These are phyloP conservation scores for Pseudogymnoascus sp. DNA, from an alignment of 2,329 filamentous ascomycete genomes.

Conservation along the genomic window DNA sequence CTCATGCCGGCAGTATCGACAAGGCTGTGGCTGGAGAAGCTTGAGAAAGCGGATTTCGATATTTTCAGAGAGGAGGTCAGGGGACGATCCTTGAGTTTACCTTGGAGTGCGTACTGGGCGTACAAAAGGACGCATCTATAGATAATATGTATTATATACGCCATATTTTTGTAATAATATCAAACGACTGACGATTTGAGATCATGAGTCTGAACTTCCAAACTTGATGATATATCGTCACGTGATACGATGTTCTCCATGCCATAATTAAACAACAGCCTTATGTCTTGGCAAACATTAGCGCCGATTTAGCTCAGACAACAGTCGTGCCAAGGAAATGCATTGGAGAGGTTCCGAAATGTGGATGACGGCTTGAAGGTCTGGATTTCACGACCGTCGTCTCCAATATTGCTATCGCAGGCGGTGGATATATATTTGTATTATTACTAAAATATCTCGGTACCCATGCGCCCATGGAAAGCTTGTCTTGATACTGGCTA, in stretches of 20 bases:
- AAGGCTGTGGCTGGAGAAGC: conserved; percentile 64
- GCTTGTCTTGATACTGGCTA: background rate
- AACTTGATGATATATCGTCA: background rate
- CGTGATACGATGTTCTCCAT: background rate
- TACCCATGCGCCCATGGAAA: background rate
- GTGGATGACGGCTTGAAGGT: background rate
- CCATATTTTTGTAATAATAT: background rate
- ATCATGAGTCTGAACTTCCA: background rate
- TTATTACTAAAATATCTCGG: background rate
- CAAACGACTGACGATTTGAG: background rate
- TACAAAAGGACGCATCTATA: conserved; percentile 45
- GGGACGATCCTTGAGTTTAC: conserved; percentile 71
- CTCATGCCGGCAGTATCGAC: conserved; percentile 74
- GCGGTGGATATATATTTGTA: background rate
- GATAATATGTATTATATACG: conserved; percentile 13
- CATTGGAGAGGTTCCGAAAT: background rate
- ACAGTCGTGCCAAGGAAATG: background rate
- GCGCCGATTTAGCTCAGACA: background rate
- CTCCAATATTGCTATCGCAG: background rate
- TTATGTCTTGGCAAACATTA: background rate
- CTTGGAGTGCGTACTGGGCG: conserved; percentile 64
- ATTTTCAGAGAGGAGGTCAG: conserved; percentile 58
- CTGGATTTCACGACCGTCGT: background rate
- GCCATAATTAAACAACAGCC: background rate
- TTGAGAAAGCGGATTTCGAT: conserved; percentile 81